These are phyloP conservation scores for Xylona heveae DNA, from an alignment of 495 filamentous ascomycete genomes.

Conservation along the genomic window DNA sequence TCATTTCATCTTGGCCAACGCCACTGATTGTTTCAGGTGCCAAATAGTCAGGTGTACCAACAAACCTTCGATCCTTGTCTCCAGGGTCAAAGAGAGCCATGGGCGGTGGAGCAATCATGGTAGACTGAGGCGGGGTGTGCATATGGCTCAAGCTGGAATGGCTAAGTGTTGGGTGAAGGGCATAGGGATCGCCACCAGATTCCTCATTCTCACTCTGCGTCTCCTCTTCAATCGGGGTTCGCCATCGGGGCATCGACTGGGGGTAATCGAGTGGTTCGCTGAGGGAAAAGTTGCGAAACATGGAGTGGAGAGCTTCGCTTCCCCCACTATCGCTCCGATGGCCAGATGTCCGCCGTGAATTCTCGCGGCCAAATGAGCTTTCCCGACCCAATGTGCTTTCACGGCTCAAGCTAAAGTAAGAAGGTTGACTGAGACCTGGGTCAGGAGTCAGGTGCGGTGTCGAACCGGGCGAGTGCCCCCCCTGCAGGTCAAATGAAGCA, in stretches of 20 bases:
- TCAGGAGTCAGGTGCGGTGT: constrained; percentile 86
- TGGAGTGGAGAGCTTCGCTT: constrained; percentile 63
- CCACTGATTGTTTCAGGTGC: constrained; percentile 94
- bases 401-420: constrained; percentile 69
- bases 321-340: constrained; percentile 83
- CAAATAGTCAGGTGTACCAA: constrained; percentile 92
- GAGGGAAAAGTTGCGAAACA: constrained; percentile 69
- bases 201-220: constrained; percentile 38
- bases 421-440: constrained; percentile 50
- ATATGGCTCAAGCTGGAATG: constrained; percentile 18
- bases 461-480: constrained; percentile 49
- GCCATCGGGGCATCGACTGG: constrained; percentile 9
- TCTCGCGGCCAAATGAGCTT: constrained; percentile 41
- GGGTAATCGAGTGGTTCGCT: constrained; percentile 30
- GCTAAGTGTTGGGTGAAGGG: constrained; percentile 31
- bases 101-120: constrained; percentile 69
- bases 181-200: constrained; percentile 44
- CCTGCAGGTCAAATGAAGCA: constrained; percentile 80
- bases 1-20: constrained; percentile 85
- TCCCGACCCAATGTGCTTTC: constrained; percentile 42
- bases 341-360: constrained; percentile 59
- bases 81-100: constrained; percentile 95
- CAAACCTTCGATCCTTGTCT: constrained; percentile 81
- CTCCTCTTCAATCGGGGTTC: constrained; percentile 44
- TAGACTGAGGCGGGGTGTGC: constrained; percentile 41